Evolutionary conservation across 1,284 basidiomycete genomes (phyloP), one percentile per base, ranked within the genome.

Genomic region (Phylloboletellus chloephorus): DNA sequence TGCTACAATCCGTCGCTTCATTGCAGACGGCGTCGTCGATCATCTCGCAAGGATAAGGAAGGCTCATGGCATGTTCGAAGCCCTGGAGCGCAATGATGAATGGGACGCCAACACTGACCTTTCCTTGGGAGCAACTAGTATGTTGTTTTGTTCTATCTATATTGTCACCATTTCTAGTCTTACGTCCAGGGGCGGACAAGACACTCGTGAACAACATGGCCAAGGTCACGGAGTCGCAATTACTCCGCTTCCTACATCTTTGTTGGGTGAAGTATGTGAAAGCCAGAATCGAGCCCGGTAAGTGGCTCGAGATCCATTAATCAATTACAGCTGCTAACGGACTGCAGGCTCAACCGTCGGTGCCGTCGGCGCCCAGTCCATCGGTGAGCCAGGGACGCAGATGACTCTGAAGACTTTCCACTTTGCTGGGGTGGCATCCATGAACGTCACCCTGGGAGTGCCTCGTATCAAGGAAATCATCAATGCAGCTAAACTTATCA

Each of bases 361-460:
- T 37, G 96, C 96, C 12, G 92, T 99, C 33, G 96, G 96, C 12
- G 96, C 96, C 1, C 96, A 99, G 63, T 98, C 96, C 6, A 98
- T 99, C 51, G 96, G 96, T 62, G 96, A 99, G 66, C 96, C 96
- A 2, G 96, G 96, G 43, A 99, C 96, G 3, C 96, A 99, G 61
- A 98, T 99, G 96, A 98, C 96, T 6, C 67, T 98, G 52, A 99
- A 98, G 68, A 98, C 96, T 47, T 99, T 99, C 82, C 96, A 99
- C 74, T 98, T 98, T 68, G 96, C 96, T 57, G 96, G 96, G 73
- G 94, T 99, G 50, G 96, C 96, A 9, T 96, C 94, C 24, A 99
- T 98, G 96, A 98, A 98, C 69, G 92, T 99, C 53, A 99, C 96
- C 1, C 80, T 98, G 29, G 96, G 96, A 73, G 96, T 98, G 9